These are phyloP conservation scores for Plasmodium inui DNA, from an alignment of 169 alveolate species.

Conservation along the genomic window DNA sequence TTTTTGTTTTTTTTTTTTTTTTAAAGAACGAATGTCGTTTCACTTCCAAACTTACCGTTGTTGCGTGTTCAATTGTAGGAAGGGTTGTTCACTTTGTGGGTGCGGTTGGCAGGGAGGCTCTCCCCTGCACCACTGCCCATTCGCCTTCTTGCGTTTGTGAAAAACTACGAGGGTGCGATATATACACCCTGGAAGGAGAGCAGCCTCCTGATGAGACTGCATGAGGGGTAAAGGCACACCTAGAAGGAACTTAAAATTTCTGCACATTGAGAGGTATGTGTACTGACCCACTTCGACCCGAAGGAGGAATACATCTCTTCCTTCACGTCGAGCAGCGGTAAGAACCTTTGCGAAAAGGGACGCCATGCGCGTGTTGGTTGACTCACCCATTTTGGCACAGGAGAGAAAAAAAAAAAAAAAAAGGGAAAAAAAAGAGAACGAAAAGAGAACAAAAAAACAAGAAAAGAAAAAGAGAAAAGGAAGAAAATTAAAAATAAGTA, in stretches of 20 bases:
- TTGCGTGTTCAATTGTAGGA: not conserved
- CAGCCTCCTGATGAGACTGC: not conserved
- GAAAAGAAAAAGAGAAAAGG: not conserved
- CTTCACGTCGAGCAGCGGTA: not conserved
- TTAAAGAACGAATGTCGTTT: not conserved
- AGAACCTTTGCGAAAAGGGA: not conserved
- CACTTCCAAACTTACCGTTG: not conserved
- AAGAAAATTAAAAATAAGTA: not conserved
- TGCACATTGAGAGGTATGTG: not conserved
- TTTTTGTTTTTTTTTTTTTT: too few relatives aligned
- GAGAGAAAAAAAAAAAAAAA: not conserved
- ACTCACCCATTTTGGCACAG: not conserved
- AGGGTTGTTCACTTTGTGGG: not conserved
- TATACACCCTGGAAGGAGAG: not conserved
- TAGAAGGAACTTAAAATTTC: too few relatives aligned
- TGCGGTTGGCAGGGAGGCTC: not conserved
- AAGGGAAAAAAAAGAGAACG: not conserved
- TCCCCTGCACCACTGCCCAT: too few relatives aligned
- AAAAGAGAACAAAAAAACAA: too few relatives aligned
- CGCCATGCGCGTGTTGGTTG: not conserved
- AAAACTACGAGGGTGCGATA: not conserved
- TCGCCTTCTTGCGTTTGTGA: not conserved
- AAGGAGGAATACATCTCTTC: not conserved
- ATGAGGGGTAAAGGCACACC: not conserved
- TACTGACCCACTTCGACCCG: not conserved